Evolutionary conservation across 2,329 filamentous ascomycete species (phyloP).

Genomic region (Esteya vermicola): DNA sequence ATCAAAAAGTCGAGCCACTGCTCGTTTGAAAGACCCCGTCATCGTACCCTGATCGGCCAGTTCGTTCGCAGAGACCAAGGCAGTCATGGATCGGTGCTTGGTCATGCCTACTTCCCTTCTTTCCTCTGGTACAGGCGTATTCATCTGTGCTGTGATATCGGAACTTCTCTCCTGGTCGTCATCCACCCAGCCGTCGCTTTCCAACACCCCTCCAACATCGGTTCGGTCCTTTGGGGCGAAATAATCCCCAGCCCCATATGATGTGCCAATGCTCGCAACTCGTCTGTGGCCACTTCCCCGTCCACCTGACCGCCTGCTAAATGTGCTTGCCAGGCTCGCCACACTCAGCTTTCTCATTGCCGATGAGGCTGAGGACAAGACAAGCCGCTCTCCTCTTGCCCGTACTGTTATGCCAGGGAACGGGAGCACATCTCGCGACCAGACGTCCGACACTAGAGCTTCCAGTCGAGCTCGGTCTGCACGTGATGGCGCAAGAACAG

Average conservation of each 20-base stretch:
- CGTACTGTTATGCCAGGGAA: slow-evolving; percentile 66
- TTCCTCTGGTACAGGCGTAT: too few relatives aligned
- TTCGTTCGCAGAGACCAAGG: background rate
- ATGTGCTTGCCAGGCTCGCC: slow-evolving; percentile 63
- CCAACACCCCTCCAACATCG: too few relatives aligned
- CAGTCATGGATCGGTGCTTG: too few relatives aligned
- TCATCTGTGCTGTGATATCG: too few relatives aligned
- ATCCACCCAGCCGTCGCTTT: too few relatives aligned
- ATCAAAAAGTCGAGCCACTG: background rate
- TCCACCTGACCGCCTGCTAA: slow-evolving; percentile 59
- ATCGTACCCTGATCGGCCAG: background rate
- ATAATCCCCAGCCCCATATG: too few relatives aligned
- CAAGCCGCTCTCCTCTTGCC: slow-evolving; percentile 53
- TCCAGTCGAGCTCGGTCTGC: slow-evolving; percentile 69
- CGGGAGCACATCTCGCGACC: slow-evolving; percentile 67
- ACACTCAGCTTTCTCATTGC: slow-evolving; percentile 82
- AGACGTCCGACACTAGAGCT: slow-evolving; percentile 59
- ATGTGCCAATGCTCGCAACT: background rate
- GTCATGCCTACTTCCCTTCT: too few relatives aligned
- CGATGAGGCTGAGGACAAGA: slow-evolving; percentile 66
- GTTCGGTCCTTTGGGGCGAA: too few relatives aligned
- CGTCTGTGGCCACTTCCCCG: slow-evolving; percentile 21
- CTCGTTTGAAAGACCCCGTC: background rate
- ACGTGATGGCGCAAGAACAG: slow-evolving; percentile 59
- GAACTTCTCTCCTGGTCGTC: too few relatives aligned